Evolutionary conservation across 345 rosid genomes (phyloP).

Genomic region (Lepidium didymum): DNA sequence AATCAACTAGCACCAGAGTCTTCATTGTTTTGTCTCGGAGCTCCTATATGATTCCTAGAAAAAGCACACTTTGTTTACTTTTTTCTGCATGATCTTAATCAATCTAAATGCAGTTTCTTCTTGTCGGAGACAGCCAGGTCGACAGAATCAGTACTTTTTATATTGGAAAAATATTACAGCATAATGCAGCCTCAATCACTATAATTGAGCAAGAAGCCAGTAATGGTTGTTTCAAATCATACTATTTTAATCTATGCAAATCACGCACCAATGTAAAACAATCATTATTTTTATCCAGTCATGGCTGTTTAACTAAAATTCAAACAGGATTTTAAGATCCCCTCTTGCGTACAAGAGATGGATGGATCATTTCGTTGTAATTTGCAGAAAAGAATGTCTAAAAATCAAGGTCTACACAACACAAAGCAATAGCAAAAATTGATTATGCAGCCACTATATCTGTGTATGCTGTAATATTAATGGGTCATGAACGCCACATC

Average conservation of each 20-base stretch:
- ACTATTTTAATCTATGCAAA: neutral
- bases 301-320: slow-evolving; percentile 1
- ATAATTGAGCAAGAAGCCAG: neutral
- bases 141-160: slow-evolving; percentile 3
- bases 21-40: slow-evolving; percentile 23
- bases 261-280: neutral
- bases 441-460: neutral
- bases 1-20: slow-evolving; percentile 12
- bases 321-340: neutral
- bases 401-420: neutral
- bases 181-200: slow-evolving; percentile 8
- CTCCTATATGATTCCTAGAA: slow-evolving; percentile 12
- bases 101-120: slow-evolving; percentile 14
- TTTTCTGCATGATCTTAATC: slow-evolving; percentile 11
- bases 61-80: slow-evolving; percentile 21
- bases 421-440: neutral
- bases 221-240: neutral
- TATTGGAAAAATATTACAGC: neutral
- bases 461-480: neutral
- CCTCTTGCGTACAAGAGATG: neutral
- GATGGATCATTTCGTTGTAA: neutral
- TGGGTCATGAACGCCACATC: neutral
- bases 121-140: slow-evolving; percentile 27
- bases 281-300: slow-evolving; percentile 1
- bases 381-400: neutral